These are phyloP conservation scores for Pyropia yezoensis DNA, from an alignment of 23 red algal genomes.

Conservation along the genomic window DNA sequence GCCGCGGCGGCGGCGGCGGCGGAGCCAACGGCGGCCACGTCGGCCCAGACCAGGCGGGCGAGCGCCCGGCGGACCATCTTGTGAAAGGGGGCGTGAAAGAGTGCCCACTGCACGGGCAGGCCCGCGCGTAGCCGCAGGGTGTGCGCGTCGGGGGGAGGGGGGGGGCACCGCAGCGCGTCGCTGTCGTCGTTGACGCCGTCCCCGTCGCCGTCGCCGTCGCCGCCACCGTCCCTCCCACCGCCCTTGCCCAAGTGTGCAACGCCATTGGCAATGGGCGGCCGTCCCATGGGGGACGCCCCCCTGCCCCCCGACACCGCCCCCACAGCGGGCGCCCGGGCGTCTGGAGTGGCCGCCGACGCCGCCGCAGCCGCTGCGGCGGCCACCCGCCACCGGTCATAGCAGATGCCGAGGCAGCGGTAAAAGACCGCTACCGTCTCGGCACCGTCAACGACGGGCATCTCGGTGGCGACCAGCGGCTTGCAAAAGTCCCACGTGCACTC, in stretches of 20 bases:
- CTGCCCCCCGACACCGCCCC: no score
- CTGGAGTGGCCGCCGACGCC: no score
- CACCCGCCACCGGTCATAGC: constrained; percentile 42
- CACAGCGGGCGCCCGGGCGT: no score
- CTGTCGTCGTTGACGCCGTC: no score
- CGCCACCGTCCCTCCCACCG: no score
- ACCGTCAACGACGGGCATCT: constrained; percentile 82
- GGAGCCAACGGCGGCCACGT: background rate
- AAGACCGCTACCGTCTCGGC: constrained; percentile 79
- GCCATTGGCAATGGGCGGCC: no score
- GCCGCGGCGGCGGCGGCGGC: no score
- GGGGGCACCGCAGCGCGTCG: no score
- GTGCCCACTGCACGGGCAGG: constrained; percentile 32
- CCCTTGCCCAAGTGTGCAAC: no score
- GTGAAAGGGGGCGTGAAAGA: constrained; percentile 96
- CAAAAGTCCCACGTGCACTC: constrained; percentile 89
- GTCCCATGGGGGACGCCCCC: no score
- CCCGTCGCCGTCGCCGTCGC: no score
- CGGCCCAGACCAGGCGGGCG: constrained; percentile 58
- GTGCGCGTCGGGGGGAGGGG: background rate
- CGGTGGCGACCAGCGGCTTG: constrained; percentile 60
- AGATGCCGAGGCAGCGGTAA: constrained; percentile 69
- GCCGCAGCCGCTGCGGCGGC: background rate
- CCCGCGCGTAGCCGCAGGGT: constrained; percentile 10
- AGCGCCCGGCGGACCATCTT: constrained; percentile 93